Percentiles rank a stretch among this genome's conserved stretches.
These are phyloP conservation scores for Rhodotorula glutinis DNA, from an alignment of 1,284 basidiomycete genomes.

Conservation along the genomic window DNA sequence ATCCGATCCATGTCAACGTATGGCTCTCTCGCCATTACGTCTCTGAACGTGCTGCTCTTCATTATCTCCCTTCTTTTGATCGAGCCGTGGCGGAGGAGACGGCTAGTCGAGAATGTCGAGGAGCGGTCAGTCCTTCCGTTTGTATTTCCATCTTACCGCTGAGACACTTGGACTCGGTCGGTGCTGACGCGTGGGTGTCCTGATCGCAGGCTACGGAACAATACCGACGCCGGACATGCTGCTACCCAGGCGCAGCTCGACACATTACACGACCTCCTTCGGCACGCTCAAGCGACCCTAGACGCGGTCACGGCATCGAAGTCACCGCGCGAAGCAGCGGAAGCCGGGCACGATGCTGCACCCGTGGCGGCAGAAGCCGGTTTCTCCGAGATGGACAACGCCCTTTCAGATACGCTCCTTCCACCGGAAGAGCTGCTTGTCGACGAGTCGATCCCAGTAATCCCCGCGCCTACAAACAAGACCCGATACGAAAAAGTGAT, in stretches of 20 bases:
- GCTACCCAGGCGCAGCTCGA: slow-evolving; percentile 26
- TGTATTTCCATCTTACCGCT: too few relatives aligned
- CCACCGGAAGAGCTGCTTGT: neutral
- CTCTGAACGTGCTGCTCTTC: slow-evolving; percentile 82
- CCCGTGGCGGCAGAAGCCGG: too few relatives aligned
- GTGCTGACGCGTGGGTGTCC: too few relatives aligned
- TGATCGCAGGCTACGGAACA: slow-evolving; percentile 18
- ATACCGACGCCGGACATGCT: slow-evolving; percentile 26
- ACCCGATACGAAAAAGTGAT: neutral
- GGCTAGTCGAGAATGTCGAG: slow-evolving; percentile 81
- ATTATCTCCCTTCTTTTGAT: slow-evolving; percentile 79
- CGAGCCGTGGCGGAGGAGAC: slow-evolving; percentile 86
- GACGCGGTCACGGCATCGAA: slow-evolving; percentile 19
- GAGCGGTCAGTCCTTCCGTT: slow-evolving; percentile 45
- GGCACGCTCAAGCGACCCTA: slow-evolving; percentile 32
- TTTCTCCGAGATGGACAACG: neutral
- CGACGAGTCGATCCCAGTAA: neutral
- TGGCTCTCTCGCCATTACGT: slow-evolving; percentile 74
- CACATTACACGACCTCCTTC: slow-evolving; percentile 21
- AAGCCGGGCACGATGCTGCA: neutral
- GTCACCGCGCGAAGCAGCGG: neutral
- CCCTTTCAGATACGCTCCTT: neutral
- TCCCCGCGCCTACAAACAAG: too few relatives aligned
- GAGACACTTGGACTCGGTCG: too few relatives aligned
- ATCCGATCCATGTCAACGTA: slow-evolving; percentile 89